Percentiles rank a stretch among this genome's conserved stretches.
phyloP scores from a whole-genome alignment of 306 rosid genomes.

The Cyclanthera cordifolia region DNA sequence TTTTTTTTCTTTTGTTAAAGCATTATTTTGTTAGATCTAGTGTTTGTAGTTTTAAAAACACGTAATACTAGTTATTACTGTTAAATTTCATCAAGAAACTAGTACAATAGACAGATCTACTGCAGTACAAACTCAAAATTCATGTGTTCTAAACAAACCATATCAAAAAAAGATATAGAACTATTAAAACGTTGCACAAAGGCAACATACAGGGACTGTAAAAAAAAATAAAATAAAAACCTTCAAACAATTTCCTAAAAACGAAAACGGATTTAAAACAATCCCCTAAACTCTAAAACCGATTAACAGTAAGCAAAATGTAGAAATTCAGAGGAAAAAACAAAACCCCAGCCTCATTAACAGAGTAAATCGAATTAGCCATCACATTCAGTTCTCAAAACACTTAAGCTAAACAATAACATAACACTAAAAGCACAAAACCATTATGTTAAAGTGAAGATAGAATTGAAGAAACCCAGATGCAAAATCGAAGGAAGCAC shows the following conservation, averaged over 20 bases:
- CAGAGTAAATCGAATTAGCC: not conserved
- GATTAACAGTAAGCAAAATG: not conserved
- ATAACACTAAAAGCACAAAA: not conserved
- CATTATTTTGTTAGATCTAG: not conserved
- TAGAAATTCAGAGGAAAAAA: not conserved
- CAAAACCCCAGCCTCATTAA: not conserved
- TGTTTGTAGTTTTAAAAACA: not conserved
- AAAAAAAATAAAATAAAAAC: too few species aligned
- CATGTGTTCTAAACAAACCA: not conserved
- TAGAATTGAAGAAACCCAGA: not conserved
- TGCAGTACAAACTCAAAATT: not conserved
- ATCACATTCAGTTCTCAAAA: not conserved
- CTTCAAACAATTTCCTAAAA: not conserved
- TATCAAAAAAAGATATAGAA: not conserved
- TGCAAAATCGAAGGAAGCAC: not conserved
- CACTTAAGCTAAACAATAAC: not conserved
- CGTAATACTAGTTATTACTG: not conserved
- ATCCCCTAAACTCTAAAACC: too few species aligned
- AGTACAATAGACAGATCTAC: not conserved
- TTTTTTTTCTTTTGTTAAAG: slow-evolving; percentile 2
- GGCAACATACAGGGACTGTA: not conserved
- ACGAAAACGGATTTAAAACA: too few species aligned
- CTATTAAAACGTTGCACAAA: not conserved
- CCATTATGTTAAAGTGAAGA: not conserved
- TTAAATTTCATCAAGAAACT: not conserved